Base-by-base conservation (phyloP, 306 rosid genomes). In the Pyrus pyrifolia region DNA sequence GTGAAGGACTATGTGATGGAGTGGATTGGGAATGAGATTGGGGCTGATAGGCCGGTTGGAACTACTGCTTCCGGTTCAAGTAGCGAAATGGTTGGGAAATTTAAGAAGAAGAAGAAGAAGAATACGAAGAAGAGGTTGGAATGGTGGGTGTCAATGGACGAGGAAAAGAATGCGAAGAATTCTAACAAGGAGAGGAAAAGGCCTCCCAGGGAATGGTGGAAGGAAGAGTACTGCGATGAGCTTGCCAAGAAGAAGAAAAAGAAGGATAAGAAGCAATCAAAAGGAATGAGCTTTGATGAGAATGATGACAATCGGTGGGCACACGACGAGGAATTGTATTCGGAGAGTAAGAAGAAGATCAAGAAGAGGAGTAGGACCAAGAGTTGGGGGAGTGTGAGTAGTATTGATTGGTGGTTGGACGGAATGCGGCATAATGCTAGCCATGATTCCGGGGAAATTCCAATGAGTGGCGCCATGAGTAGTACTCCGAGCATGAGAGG, bases 401-500 rank as follows among this genome's bases (percentile, higher is more conserved):
- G 87, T 64, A 76, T 83, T 2, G 97, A 96, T 82, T 83, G 96
- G 91, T 92, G 97, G 99, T 80, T 91, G 80, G 96, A 90, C 33
- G 99, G 98, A 83, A 87, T 86, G 49, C 83, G 92, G 0, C 76
- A 83, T 44, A 89, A 90, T 65, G 40, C 10, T n/a, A 88, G 93
- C 80, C 80, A 82, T 25, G 97, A 89, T 84, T 90, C 91, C 45
- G 94, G 96, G 51, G 98, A 95, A 10, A 88, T 95, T 76, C 91
- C 96, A 17, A 87, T 81, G 83, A 91, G 98, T 79, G 91, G 96
- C 71, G 97, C 96, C n/a, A 75, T 89, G 55, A 96, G 97, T 85
- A 96, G 93, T 53, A 96, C 99, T 38, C 99, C 99, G 4, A 96
- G 99, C 77, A 88, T 89, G 93, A 91, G 99, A 67, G 99, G 99